A percentile compares a stretch with the other conserved stretches of the same genome.
Conservation (phyloP, 805 yeast genomes). For the Zygosaccharomyces rouxii region DNA sequence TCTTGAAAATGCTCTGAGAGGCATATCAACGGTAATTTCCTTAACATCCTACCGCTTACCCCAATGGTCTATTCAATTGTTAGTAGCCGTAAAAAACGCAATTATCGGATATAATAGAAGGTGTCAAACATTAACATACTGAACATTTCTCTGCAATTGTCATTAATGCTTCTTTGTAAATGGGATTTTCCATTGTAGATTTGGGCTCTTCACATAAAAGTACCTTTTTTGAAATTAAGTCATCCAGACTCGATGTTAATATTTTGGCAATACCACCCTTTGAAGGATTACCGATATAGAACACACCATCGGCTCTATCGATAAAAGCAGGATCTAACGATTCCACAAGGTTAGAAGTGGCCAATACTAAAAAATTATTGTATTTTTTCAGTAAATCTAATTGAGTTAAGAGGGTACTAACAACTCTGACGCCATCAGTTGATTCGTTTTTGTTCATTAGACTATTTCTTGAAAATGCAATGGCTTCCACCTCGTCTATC, state of each 20-base stretch:
- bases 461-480: constrained; percentile 40
- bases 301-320: constrained; percentile 41
- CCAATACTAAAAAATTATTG: constrained; percentile 36
- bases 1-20: constrained; percentile 27
- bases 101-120: not conserved
- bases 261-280: constrained; percentile 30
- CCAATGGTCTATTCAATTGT: constrained; percentile 17
- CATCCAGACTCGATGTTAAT: constrained; percentile 28
- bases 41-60: constrained; percentile 31
- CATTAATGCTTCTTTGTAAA: constrained; percentile 13
- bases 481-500: constrained; percentile 46
- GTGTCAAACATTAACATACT: constrained; percentile 21
- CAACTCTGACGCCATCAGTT: constrained; percentile 41
- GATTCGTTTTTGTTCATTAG: constrained; percentile 39
- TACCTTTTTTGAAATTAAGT: constrained; percentile 20
- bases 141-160: constrained; percentile 22
- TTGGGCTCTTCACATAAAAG: constrained; percentile 7
- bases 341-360: constrained; percentile 40
- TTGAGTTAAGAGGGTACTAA: constrained; percentile 42
- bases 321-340: constrained; percentile 43
- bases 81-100: constrained; percentile 8
- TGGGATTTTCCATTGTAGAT: constrained; percentile 3
- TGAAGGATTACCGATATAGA: constrained; percentile 37
- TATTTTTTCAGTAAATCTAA: constrained; percentile 38
- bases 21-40: constrained; percentile 29